Evolutionary conservation across 1,284 basidiomycete species (phyloP).

Genomic region (Cutaneotrichosporon daszewskae): DNA sequence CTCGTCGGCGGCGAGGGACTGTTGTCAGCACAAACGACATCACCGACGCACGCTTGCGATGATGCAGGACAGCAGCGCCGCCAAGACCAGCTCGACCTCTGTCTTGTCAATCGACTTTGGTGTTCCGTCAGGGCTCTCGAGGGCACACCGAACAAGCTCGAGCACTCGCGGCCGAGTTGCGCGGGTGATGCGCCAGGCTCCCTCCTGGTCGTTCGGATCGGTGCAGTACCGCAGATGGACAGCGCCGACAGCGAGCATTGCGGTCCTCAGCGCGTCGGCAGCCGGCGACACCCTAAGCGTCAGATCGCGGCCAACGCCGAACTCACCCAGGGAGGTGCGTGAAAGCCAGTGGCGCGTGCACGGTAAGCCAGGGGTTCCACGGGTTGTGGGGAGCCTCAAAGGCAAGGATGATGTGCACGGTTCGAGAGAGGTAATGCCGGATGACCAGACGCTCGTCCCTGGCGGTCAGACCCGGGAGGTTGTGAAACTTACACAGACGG

Average conservation of each 20-base stretch:
- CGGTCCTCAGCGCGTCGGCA: slow-evolving; percentile 37
- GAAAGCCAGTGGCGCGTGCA: slow-evolving; percentile 41
- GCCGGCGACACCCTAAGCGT: slow-evolving; percentile 21
- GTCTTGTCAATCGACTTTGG: slow-evolving; percentile 26
- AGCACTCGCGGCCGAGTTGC: slow-evolving; percentile 29
- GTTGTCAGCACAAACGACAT: slow-evolving; percentile 2
- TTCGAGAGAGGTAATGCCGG: slow-evolving; percentile 40
- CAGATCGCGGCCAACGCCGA: neutral
- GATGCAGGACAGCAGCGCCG: slow-evolving; percentile 38
- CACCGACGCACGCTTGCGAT: slow-evolving; percentile 37
- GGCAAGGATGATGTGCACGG: slow-evolving; percentile 41
- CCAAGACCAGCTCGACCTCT: slow-evolving; percentile 38
- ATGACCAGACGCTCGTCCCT: slow-evolving; percentile 41
- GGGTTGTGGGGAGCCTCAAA: slow-evolving; percentile 32
- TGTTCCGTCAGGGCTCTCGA: slow-evolving; percentile 25
- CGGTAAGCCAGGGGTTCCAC: slow-evolving; percentile 42
- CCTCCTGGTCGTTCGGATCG: slow-evolving; percentile 30
- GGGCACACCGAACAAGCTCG: slow-evolving; percentile 24
- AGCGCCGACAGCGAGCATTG: slow-evolving; percentile 38
- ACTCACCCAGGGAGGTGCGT: slow-evolving; percentile 34
- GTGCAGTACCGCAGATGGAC: slow-evolving; percentile 38
- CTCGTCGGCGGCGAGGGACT: slow-evolving; percentile 39
- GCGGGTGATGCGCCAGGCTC: slow-evolving; percentile 31
- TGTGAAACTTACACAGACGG: slow-evolving; percentile 27
- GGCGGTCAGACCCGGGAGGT: neutral